These are phyloP conservation scores for Candida dajiaensis DNA, from an alignment of 805 yeast genomes.

Conservation along the genomic window DNA sequence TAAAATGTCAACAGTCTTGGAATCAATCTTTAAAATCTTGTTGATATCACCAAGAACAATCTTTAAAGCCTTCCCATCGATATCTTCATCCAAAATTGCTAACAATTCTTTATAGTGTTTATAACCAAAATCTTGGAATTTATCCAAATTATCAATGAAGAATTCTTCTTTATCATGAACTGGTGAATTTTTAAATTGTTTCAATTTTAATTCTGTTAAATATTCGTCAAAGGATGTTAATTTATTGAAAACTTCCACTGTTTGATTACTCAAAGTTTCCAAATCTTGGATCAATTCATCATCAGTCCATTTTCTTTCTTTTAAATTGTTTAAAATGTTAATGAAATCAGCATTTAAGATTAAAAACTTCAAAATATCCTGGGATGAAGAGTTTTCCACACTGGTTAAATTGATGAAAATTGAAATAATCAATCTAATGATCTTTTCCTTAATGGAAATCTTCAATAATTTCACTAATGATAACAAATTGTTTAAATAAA, in stretches of 20 bases:
- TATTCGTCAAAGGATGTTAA: slow-evolving; percentile 93
- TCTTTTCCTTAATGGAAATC: slow-evolving; percentile 86
- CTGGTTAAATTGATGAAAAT: slow-evolving; percentile 57
- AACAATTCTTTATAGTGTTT: slow-evolving; percentile 61
- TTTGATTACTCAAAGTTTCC: slow-evolving; percentile 45
- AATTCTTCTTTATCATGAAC: slow-evolving; percentile 85
- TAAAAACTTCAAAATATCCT: slow-evolving; percentile 56
- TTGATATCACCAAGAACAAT: slow-evolving; percentile 66
- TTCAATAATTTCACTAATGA: slow-evolving; percentile 50
- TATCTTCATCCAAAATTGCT: slow-evolving; percentile 37
- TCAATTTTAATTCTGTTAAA: slow-evolving; percentile 73
- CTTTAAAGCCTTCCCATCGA: slow-evolving; percentile 38
- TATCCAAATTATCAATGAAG: slow-evolving; percentile 77
- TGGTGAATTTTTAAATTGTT: slow-evolving; percentile 81
- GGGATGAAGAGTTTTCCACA: slow-evolving; percentile 30
- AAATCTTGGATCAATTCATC: slow-evolving; percentile 82
- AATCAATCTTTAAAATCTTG: slow-evolving; percentile 52
- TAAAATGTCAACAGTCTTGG: slow-evolving; percentile 53
- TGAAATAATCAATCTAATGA: slow-evolving; percentile 78
- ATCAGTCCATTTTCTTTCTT: slow-evolving; percentile 91
- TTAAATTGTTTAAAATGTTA: slow-evolving; percentile 57
- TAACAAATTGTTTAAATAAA: slow-evolving; percentile 43
- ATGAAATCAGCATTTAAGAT: slow-evolving; percentile 72
- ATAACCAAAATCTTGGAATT: slow-evolving; percentile 76
- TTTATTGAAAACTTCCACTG: slow-evolving; percentile 66